Base-by-base conservation (phyloP, 176 grass and related monocot genomes). In the Hsuehochloa calcarea region DNA sequence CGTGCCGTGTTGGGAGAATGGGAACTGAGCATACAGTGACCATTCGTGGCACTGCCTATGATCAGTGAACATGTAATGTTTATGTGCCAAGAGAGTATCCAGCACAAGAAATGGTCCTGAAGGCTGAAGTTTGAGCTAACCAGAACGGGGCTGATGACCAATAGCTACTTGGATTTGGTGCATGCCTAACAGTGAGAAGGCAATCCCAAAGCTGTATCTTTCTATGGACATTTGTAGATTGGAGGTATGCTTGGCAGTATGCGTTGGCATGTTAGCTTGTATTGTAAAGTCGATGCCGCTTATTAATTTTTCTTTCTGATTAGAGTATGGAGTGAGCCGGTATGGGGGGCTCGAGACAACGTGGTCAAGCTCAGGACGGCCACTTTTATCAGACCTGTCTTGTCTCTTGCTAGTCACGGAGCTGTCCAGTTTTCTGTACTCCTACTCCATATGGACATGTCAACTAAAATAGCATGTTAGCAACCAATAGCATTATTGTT, bases 321-420 rank as follows among this genome's bases (percentile, higher is more conserved):
- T 86, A 90, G 72, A 59, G 59, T 64, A 54, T 73, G 72, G 35
- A 25, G 6, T 27, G 10, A 58, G 39, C 15, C 68, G 31, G 59
- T 38, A 47, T 12, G 58, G 69, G 88, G 72, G 80, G 89, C 89
- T 90, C 84, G 89, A 90, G 84, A 72, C 59, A 83, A 19, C 3
- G 59, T 49, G 58, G 88, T 79, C 89, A 87, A 82, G 67, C 66
- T 43, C 84, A 50, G 2, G 29, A 65, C 43, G 40, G 40, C 10
- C 87, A 83, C 16, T 80, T 90, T 87, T 83, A 83, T 79, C 89
- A 83, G 80, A 68, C 40, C 39, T 51, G 84, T 43, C 80, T 79
- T 87, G 89, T 87, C 80, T 74, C 65, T 72, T 46, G 84, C 31
- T 87, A 25, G 66, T 58, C 84, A 90, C 59, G 67, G 84, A 87